phyloP scores from a whole-genome alignment of 2,329 filamentous ascomycete genomes.

The Cladophialophora bantiana region DNA sequence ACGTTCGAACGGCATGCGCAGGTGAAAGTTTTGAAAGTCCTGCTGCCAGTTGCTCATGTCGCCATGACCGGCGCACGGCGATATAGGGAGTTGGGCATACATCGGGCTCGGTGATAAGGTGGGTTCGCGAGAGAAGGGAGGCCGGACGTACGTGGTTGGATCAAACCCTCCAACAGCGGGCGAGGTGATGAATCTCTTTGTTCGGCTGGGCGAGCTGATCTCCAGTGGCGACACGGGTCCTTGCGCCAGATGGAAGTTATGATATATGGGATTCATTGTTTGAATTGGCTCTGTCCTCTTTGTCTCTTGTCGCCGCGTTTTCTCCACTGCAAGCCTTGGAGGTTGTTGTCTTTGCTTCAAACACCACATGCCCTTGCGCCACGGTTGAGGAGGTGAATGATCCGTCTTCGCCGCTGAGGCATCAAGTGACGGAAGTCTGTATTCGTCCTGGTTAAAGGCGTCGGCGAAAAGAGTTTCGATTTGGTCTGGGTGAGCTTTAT shows the following conservation, averaged over 20 bases:
- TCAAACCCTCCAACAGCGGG: constrained; percentile 44
- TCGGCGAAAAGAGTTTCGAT: constrained; percentile 61
- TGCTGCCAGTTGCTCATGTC: constrained; percentile 58
- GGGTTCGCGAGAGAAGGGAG: constrained; percentile 42
- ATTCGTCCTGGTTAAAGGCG: constrained; percentile 60
- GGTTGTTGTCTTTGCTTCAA: constrained; percentile 58
- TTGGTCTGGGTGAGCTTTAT: constrained; percentile 55
- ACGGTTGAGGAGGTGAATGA: constrained; percentile 56
- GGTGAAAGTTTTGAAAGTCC: constrained; percentile 61
- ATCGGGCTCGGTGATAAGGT: constrained; percentile 61
- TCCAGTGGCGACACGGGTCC: constrained; percentile 29
- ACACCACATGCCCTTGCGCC: constrained; percentile 61
- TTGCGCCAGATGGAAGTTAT: constrained; percentile 37
- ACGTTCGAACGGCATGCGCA: constrained; percentile 54
- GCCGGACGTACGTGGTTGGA: constrained; percentile 11
- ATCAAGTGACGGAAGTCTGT: constrained; percentile 58
- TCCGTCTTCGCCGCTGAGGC: constrained; percentile 52
- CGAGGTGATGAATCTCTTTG: constrained; percentile 40
- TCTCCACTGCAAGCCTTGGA: constrained; percentile 48
- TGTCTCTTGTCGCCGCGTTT: constrained; percentile 35
- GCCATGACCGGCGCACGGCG: constrained; percentile 51
- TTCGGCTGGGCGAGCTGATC: constrained; percentile 27
- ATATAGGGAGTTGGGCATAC: constrained; percentile 56
- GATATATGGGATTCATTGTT: constrained; percentile 44
- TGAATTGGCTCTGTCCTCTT: constrained; percentile 43